Base-by-base conservation (phyloP, 257 asterid species). In the Solanum paucissectum region DNA sequence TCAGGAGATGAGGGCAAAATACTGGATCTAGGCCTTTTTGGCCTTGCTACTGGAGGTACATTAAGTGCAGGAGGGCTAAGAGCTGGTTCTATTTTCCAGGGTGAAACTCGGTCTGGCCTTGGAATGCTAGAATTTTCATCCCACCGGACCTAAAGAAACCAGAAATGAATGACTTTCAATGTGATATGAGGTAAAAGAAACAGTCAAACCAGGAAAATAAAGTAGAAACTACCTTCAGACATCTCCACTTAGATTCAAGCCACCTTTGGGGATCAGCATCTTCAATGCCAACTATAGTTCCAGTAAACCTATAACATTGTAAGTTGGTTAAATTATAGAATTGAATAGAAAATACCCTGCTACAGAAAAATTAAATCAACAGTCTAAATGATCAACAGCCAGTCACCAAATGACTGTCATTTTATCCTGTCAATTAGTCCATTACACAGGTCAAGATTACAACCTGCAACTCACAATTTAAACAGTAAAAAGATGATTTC, bases 31-130 rank as follows among this genome's bases (percentile, higher is more conserved):
- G 98, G 98, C 91, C 99, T 92, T 93, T 95, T 97, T 29, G 92
- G 88, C 90, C 98, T 91, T 72, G 98, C 62, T 21, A 91, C 93
- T 20, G 98, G 95, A 87, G 94, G 95, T 84, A 95, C 98, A 93
- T 96, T 96, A 84, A 97, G 91, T 4, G 98, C 92, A 75, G 99
- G 98, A 88, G 98, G 99, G 88, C 95, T 88, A 85, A 96, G 95
- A 52, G 99, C 96, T 55, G 95, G 99, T 86, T 96, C 99, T 87
- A 96, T 90, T 88, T 97, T 95, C 99, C 99, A 97, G 18, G 99
- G 98, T 8, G 99, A 97, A 83, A 97, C 99, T 87, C 96, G 94
- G 44, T 95, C 99, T 2, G 99, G 99, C 73, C 99, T 94, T 86
- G 96, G 92, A 88, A 94, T 93, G 68, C 96, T 87, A 46, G 98